phyloP scores from a whole-genome alignment of 495 filamentous ascomycete species.

The Aspergillus ostianus region DNA sequence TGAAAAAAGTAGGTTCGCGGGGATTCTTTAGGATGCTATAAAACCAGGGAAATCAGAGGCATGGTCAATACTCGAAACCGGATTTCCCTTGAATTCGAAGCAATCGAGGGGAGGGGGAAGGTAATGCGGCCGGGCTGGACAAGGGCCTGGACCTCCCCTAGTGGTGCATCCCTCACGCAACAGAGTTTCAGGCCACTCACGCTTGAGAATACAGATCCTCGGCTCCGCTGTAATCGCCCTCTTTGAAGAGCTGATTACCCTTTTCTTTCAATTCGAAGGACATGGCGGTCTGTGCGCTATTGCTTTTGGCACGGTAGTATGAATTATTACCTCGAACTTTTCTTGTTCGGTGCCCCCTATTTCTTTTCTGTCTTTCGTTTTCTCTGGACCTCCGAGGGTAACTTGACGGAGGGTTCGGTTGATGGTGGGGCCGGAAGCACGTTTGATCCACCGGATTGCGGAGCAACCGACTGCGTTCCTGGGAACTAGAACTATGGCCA shows the following conservation, averaged over 20 bases:
- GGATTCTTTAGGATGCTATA: slow-evolving; percentile 51
- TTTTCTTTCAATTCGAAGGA: slow-evolving; percentile 45
- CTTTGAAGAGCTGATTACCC: slow-evolving; percentile 56
- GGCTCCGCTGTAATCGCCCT: slow-evolving; percentile 68
- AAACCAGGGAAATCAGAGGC: neutral
- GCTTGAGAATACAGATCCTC: slow-evolving; percentile 84
- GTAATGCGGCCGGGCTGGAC: neutral
- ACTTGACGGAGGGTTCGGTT: slow-evolving; percentile 3
- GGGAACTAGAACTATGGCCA: neutral
- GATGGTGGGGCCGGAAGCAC: slow-evolving; percentile 3
- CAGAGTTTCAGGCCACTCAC: slow-evolving; percentile 45
- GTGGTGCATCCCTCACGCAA: neutral
- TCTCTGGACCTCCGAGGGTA: neutral
- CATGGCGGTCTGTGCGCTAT: slow-evolving; percentile 20
- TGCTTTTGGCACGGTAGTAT: neutral
- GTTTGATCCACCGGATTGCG: slow-evolving; percentile 6
- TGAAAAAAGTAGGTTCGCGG: slow-evolving; percentile 54
- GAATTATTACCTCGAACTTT: neutral
- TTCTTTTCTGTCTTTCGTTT: neutral
- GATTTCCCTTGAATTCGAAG: neutral
- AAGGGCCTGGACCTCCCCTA: too few relatives aligned
- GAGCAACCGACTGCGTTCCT: neutral
- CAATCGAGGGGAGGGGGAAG: neutral
- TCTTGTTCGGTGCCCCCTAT: neutral
- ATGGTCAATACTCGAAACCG: neutral